Evolutionary conservation across 441 rosid genomes (phyloP).

Genomic region (Arabidopsis lyrata): DNA sequence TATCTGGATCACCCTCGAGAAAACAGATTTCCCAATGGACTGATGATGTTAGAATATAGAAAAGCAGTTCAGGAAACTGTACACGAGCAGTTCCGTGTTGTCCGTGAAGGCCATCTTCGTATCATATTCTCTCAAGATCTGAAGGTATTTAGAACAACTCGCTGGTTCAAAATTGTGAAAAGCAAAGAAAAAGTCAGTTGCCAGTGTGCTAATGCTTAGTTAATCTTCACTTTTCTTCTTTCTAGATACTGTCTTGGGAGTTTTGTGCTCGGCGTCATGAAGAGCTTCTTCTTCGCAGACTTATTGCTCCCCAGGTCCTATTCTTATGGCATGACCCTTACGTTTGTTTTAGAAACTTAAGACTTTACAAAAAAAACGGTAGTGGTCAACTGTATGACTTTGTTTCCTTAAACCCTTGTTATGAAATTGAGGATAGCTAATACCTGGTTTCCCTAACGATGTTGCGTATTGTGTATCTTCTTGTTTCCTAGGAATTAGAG

Average conservation of each 20-base stretch:
- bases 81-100: conserved; percentile 95
- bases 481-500: background rate
- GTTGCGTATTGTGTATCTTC: background rate
- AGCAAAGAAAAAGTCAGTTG: background rate
- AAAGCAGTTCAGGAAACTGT: conserved; percentile 96
- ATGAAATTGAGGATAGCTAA: conserved; percentile 5
- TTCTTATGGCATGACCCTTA: conserved; percentile 16
- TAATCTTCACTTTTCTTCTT: conserved; percentile 27
- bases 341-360: conserved; percentile 5
- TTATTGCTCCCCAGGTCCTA: conserved; percentile 93
- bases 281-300: conserved; percentile 91
- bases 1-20: conserved; percentile 92
- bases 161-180: conserved; percentile 1
- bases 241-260: conserved; percentile 94
- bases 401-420: conserved; percentile 7
- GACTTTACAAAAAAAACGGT: background rate
- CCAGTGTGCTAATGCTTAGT: conserved; percentile 1
- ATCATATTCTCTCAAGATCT: conserved; percentile 84
- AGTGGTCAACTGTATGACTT: background rate
- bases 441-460: background rate
- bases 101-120: conserved; percentile 97
- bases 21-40: conserved; percentile 72
- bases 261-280: conserved; percentile 94
- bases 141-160: conserved; percentile 59
- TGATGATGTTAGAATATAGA: conserved; percentile 87